Evolutionary conservation across 2,329 filamentous ascomycete species (phyloP), one percentile per base, ranked within the genome.

Genomic region (Sclerotinia subarctica): DNA sequence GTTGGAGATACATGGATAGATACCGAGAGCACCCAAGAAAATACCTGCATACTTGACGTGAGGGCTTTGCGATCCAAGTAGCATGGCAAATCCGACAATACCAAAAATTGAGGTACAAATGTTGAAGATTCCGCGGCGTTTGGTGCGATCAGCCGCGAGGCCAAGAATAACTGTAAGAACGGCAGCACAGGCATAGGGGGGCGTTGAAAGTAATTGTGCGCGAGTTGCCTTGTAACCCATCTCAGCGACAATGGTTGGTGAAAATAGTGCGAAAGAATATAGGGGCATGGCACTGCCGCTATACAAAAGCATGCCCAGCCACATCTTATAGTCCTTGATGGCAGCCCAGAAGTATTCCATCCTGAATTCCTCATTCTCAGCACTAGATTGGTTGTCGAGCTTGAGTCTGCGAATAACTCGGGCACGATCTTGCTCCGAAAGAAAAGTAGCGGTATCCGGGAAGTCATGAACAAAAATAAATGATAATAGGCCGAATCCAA

Each of bases 251-350:
- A 96, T 96, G 24, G 88, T 90, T 0, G 93, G 93, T 2, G 94
- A 79, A 79, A 96, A 94, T 5, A 94, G 83, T 2, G 86, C 89
- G 78, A 93, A 93, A 2, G 88, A 88, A 76, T 93, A 94, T 6
- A 94, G 81, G 0, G 90, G 84, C 76, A 89, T 90, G 71, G 91
- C 86, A 49, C 83, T 84, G 1, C 92, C 92, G 88, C 93, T 92
- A 77, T 93, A 95, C 69, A 94, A 88, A 54, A 91, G 78, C 78
- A 91, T 90, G 19, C 87, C 90, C 1, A 85, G 81, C 79, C 88
- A 95, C 29, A 90, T 96, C 81, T 96, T 96, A 89, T 91, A 96
- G 76, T 96, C 93, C 68, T 85, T 89, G n/a, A 94, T 73, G 6
- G 88, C 88, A 17, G 86, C 84, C 85, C 87, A 92, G 69, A 95